These are phyloP conservation scores for Theobroma cacao DNA, from an alignment of 345 rosid species.

Conservation along the genomic window DNA sequence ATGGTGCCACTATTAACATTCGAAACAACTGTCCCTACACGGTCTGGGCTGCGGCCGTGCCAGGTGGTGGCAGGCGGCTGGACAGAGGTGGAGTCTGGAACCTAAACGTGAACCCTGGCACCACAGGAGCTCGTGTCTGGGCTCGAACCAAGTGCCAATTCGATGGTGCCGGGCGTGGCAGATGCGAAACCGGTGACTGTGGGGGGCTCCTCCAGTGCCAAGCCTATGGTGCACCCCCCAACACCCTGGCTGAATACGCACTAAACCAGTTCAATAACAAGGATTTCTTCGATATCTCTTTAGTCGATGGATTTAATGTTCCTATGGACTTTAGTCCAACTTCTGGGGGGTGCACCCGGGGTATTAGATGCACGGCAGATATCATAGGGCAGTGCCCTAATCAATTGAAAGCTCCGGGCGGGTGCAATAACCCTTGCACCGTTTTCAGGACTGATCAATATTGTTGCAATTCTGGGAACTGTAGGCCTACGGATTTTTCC, in stretches of 20 bases:
- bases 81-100: not conserved
- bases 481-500: no score
- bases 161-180: slow-evolving; percentile 3
- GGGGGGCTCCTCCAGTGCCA: slow-evolving; percentile 23
- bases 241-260: slow-evolving; percentile 31
- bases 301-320: slow-evolving; percentile 31
- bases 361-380: no score
- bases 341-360: no score
- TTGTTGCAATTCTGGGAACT: no score
- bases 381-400: no score
- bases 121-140: slow-evolving; percentile 1
- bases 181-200: slow-evolving; percentile 24
- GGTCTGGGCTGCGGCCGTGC: not conserved
- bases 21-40: not conserved
- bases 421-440: no score
- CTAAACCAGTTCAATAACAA: slow-evolving; percentile 14
- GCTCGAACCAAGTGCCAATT: slow-evolving; percentile 19
- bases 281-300: slow-evolving; percentile 9
- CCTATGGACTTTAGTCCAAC: not conserved
- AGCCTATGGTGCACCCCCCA: slow-evolving; percentile 27
- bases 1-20: not conserved
- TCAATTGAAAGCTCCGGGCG: no score
- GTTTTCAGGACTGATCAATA: no score
- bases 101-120: not conserved
- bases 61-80: not conserved